phyloP scores from a whole-genome alignment of 306 rosid genomes.

The Sindora glabra region DNA sequence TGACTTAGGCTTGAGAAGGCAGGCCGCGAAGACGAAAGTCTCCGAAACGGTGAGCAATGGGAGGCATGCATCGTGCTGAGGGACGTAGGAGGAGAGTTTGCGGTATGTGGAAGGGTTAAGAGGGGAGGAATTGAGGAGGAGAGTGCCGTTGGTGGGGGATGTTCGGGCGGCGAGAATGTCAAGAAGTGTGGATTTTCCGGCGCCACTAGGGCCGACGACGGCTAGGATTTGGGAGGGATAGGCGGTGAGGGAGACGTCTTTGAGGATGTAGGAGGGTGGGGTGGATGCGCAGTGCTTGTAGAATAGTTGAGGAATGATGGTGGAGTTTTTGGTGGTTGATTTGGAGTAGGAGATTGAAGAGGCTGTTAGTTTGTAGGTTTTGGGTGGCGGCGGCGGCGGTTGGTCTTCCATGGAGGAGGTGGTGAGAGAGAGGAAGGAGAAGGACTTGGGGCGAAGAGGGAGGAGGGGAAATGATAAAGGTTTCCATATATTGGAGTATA shows the following conservation, averaged over 20 bases:
- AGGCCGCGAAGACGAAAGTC: conserved; percentile 69
- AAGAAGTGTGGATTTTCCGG: conserved; percentile 87
- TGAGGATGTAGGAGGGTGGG: conserved; percentile 57
- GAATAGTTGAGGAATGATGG: conserved; percentile 28
- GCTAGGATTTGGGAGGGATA: conserved; percentile 71
- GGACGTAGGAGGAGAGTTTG: conserved; percentile 85
- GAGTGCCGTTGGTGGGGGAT: conserved; percentile 49
- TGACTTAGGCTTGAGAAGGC: conserved; percentile 52
- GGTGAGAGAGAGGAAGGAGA: not conserved
- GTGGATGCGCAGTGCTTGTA: conserved; percentile 47
- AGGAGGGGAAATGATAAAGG: not conserved
- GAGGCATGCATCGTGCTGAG: conserved; percentile 81
- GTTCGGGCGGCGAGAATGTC: conserved; percentile 82
- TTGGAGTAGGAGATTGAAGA: conserved; percentile 67
- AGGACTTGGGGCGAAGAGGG: not conserved
- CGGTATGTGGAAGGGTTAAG: conserved; percentile 61
- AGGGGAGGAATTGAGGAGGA: conserved; percentile 67
- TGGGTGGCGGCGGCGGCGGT: conserved; percentile 5
- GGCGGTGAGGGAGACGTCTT: conserved; percentile 62
- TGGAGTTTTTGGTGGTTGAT: conserved; percentile 28
- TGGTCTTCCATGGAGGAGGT: conserved; percentile 38
- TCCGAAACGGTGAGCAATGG: conserved; percentile 77
- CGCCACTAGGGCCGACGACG: conserved; percentile 89
- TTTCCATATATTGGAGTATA: conserved; percentile 8
- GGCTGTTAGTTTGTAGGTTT: conserved; percentile 61